phyloP scores from a whole-genome alignment of 495 filamentous ascomycete genomes.

The Pyrenula massariospora region DNA sequence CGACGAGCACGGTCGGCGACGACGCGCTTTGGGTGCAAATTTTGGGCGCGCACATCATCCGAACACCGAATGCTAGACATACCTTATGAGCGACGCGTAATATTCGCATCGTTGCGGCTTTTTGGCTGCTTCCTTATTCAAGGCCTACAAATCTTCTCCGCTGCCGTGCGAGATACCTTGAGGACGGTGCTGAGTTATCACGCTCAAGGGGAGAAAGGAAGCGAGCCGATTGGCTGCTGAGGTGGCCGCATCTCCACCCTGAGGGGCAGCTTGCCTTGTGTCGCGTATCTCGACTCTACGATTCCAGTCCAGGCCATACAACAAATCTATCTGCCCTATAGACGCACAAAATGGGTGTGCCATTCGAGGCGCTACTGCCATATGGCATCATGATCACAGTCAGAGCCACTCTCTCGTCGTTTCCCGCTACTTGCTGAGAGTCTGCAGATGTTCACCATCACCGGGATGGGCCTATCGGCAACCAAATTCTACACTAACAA shows the following conservation, averaged over 20 bases:
- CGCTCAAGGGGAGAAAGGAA: background rate
- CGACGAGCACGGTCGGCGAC: background rate
- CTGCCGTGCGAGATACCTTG: background rate
- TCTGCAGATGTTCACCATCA: slow-evolving; percentile 77
- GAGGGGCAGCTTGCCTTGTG: background rate
- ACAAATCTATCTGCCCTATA: background rate
- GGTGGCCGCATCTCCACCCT: background rate
- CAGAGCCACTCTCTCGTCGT: slow-evolving; percentile 26
- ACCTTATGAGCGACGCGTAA: background rate
- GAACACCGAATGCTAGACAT: no score
- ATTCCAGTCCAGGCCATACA: background rate
- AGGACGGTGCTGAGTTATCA: background rate
- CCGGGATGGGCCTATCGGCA: slow-evolving; percentile 62
- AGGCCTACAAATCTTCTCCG: no score
- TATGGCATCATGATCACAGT: slow-evolving; percentile 85
- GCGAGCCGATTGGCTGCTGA: background rate
- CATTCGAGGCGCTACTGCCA: slow-evolving; percentile 89
- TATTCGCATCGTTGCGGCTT: no score
- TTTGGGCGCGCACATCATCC: no score
- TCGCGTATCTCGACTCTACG: slow-evolving; percentile 11
- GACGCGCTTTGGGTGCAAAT: background rate
- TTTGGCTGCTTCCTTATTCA: no score
- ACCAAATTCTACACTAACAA: slow-evolving; percentile 75
- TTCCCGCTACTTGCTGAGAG: slow-evolving; percentile 8
- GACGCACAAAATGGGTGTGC: slow-evolving; percentile 66